phyloP scores from a whole-genome alignment of 768 basidiomycete genomes.

The Boletus bicolor region DNA sequence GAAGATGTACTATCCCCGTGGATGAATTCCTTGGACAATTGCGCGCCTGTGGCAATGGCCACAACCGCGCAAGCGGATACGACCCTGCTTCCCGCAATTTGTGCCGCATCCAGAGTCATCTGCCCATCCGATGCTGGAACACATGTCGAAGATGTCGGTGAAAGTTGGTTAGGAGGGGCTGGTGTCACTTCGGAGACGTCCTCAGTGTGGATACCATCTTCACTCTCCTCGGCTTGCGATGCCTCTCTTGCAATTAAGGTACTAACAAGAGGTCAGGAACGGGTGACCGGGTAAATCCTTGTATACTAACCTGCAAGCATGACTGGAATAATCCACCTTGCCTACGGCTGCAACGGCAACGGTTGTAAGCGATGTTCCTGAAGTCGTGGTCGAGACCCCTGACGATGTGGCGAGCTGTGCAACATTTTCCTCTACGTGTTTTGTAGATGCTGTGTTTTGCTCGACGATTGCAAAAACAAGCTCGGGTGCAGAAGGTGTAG shows the following conservation, averaged over 20 bases:
- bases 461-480: neutral
- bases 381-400: neutral
- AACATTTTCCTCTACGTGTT: neutral
- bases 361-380: neutral
- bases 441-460: neutral
- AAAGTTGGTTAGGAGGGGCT: no score
- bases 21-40: neutral
- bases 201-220: neutral
- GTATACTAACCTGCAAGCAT: constrained; percentile 4
- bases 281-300: neutral
- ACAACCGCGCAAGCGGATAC: neutral
- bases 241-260: neutral
- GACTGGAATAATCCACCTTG: neutral
- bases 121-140: neutral
- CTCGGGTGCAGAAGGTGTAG: neutral
- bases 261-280: neutral
- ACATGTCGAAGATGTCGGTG: neutral
- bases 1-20: neutral
- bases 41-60: neutral
- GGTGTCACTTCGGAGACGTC: neutral
- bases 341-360: neutral
- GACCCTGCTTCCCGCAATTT: neutral
- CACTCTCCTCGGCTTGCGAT: neutral
- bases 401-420: neutral
- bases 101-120: neutral